These are phyloP conservation scores for Ogataea zsoltii DNA, from an alignment of 805 yeast species.

Conservation along the genomic window DNA sequence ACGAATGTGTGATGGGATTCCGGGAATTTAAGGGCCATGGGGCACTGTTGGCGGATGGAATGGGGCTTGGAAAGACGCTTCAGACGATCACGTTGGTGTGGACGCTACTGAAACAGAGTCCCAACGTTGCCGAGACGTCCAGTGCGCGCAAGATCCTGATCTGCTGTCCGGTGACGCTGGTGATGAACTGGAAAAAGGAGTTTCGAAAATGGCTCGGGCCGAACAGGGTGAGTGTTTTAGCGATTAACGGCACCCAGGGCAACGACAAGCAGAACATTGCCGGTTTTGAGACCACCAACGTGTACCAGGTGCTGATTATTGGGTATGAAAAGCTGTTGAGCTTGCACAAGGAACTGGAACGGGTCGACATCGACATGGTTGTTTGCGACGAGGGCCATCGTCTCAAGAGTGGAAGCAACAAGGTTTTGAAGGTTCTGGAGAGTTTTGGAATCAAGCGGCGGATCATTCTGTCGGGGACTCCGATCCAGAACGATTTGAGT, in stretches of 20 bases:
- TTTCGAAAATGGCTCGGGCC: conserved; percentile 85
- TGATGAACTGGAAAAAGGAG: conserved; percentile 85
- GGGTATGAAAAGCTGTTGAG: conserved; percentile 82
- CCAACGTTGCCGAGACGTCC: conserved; percentile 39
- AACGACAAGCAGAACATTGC: conserved; percentile 58
- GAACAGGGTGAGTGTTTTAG: conserved; percentile 64
- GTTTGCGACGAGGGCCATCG: conserved; percentile 97
- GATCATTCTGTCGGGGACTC: conserved; percentile 64
- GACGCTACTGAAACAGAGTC: conserved; percentile 75
- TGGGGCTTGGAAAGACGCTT: conserved; percentile 93
- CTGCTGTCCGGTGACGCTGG: conserved; percentile 89
- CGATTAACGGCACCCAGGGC: conserved; percentile 51
- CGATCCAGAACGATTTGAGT: conserved; percentile 81
- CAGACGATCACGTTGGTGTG: conserved; percentile 82
- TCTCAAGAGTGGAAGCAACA: conserved; percentile 72
- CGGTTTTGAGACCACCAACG: conserved; percentile 64
- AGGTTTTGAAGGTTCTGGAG: conserved; percentile 64
- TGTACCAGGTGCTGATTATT: conserved; percentile 78
- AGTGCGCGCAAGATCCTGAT: conserved; percentile 62
- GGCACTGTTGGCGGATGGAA: conserved; percentile 90
- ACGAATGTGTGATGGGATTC: conserved; percentile 78
- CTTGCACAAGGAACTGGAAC: conserved; percentile 49
- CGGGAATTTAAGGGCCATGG: conserved; percentile 57
- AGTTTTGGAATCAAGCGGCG: conserved; percentile 54
- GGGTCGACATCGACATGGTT: conserved; percentile 59